These are phyloP conservation scores for Melianthus villosus DNA, from an alignment of 441 rosid species.

Conservation along the genomic window DNA sequence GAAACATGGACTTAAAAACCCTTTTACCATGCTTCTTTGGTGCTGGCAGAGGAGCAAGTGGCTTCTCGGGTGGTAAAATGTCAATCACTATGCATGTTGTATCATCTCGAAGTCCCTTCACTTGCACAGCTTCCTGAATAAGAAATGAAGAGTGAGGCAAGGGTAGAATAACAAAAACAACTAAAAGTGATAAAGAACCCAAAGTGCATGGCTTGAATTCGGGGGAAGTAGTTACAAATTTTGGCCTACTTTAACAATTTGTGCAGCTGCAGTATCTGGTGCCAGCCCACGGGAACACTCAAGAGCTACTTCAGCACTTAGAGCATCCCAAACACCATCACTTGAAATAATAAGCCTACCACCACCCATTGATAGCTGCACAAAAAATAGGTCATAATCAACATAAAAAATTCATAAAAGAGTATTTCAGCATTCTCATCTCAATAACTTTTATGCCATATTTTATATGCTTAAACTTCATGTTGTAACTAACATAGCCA, in stretches of 20 bases:
- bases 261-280: constrained; percentile 74
- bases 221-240: too few relatives aligned
- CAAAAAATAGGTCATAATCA: too few relatives aligned
- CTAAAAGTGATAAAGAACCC: too few relatives aligned
- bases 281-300: constrained; percentile 63
- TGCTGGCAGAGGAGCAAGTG: constrained; percentile 20
- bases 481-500: too few relatives aligned
- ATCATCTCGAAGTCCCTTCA: constrained; percentile 69
- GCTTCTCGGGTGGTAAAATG: constrained; percentile 57
- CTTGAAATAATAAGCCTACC: constrained; percentile 84
- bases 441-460: too few relatives aligned
- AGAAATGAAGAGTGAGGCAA: background rate
- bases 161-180: too few relatives aligned
- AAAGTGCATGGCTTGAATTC: too few relatives aligned
- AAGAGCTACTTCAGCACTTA: constrained; percentile 59
- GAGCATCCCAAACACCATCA: constrained; percentile 85
- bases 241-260: constrained; percentile 93
- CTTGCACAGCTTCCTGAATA: constrained; percentile 64
- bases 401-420: too few relatives aligned
- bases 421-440: too few relatives aligned
- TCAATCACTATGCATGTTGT: constrained; percentile 83
- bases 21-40: constrained; percentile 50
- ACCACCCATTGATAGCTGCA: constrained; percentile 57
- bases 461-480: background rate
- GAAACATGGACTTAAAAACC: too few relatives aligned